Base-by-base conservation (phyloP, 2,329 filamentous ascomycete species). In the Phialocephala sp. region DNA sequence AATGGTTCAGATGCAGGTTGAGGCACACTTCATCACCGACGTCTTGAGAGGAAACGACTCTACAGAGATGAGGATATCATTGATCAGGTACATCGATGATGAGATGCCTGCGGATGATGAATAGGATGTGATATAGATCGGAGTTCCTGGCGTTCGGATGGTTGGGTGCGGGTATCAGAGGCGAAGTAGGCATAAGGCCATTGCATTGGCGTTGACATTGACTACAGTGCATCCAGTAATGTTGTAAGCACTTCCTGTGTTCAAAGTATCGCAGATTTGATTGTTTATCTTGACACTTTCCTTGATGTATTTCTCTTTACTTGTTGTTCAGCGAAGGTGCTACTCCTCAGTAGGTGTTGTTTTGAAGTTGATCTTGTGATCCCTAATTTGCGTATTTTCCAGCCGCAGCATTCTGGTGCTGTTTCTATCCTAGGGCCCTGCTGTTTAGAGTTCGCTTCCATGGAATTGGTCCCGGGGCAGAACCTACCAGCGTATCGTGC, bases 1-100 rank as follows among this genome's bases (percentile, higher is more conserved):
- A 79, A 99, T 99, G 95, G 94, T 98, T 75, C 94, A 98, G 85
- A 97, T 98, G 93, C 95, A 98, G 79, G 93, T 98, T 4, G 94
- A 99, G 77, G 93, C 93, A 56, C 94, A 97, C 76, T 99, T 98
- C 77, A 91, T 97, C 75, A 97, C 92, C 77, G 95, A 99, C 78
- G 86, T 97, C 37, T 83, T 99, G 66, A 88, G 93, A 64, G 95
- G 95, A 2, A 94, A 97, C 75, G 95, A 99, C 77, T 94, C 92
- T 20, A 99, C 95, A 0, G 95, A 99, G 83, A 97, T 99, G 92
- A 87, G 94, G 75, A 90, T 99, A 75, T 92, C 92, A 35, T 81
- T 99, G 73, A 87, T 98, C 74, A 87, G 94, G 73, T 97, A 97
- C 77, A 97, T 99, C 72, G 95, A 99, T 76, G 95, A 99, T 76